These are phyloP conservation scores for Antonospora locustae DNA, from an alignment of 371 early-diverging fungal genomes.

Conservation along the genomic window DNA sequence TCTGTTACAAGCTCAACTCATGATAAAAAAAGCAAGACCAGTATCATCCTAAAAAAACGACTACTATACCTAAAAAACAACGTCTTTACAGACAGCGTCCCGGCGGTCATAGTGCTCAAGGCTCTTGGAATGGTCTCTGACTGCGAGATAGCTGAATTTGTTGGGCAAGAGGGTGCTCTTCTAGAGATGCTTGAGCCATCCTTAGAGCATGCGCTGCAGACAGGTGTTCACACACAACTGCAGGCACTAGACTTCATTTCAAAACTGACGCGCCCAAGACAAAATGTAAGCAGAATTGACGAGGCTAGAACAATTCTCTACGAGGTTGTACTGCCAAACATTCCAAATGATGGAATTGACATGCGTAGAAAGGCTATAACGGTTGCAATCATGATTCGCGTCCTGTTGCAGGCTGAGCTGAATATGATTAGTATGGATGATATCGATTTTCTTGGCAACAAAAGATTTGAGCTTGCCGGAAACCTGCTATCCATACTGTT, in stretches of 20 bases:
- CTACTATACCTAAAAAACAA: constrained; percentile 80
- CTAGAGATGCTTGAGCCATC: constrained; percentile 70
- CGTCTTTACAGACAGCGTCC: constrained; percentile 72
- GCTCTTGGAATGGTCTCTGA: constrained; percentile 71
- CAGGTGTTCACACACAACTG: constrained; percentile 65
- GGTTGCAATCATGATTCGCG: constrained; percentile 86
- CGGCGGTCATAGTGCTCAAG: constrained; percentile 58
- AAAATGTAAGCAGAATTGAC: constrained; percentile 58
- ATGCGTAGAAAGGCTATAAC: constrained; percentile 73
- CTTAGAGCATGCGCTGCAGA: constrained; percentile 67
- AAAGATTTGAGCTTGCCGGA: constrained; percentile 96
- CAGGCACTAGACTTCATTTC: constrained; percentile 55
- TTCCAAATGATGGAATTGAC: constrained; percentile 64
- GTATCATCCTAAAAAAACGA: constrained; percentile 62
- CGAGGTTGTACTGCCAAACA: constrained; percentile 78
- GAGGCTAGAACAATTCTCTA: constrained; percentile 78
- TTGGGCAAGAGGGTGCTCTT: constrained; percentile 70
- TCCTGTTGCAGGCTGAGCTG: constrained; percentile 66
- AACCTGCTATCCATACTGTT: constrained; percentile 86
- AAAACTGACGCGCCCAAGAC: constrained; percentile 24
- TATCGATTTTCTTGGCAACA: constrained; percentile 98
- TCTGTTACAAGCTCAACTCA: constrained; percentile 74
- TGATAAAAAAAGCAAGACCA: constrained; percentile 90
- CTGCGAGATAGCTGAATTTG: constrained; percentile 77
- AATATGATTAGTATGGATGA: constrained; percentile 75